Percentiles rank a stretch among this genome's conserved stretches.
These are phyloP conservation scores for Penicillium sp. DNA, from an alignment of 2,329 filamentous ascomycete species.

Conservation along the genomic window DNA sequence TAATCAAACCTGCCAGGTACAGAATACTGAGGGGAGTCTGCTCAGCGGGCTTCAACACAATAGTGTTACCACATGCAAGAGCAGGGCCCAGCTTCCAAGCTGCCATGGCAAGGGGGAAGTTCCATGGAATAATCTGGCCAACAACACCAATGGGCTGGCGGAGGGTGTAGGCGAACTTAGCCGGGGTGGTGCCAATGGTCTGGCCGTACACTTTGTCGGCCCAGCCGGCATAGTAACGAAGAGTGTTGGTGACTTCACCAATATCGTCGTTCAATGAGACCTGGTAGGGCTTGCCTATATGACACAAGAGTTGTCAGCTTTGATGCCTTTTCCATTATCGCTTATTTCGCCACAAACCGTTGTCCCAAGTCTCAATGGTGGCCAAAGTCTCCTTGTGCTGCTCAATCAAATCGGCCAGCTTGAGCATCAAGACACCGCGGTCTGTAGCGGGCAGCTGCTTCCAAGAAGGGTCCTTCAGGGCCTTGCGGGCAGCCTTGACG, in stretches of 20 bases:
- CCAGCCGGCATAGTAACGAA: slow-evolving; percentile 89
- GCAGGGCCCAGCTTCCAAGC: slow-evolving; percentile 29
- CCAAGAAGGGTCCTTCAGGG: slow-evolving; percentile 38
- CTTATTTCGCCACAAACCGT: slow-evolving; percentile 57
- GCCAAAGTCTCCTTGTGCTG: slow-evolving; percentile 63
- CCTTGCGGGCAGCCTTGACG: slow-evolving; percentile 37
- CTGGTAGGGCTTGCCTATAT: slow-evolving; percentile 44
- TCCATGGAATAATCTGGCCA: slow-evolving; percentile 88
- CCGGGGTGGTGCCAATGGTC: slow-evolving; percentile 60
- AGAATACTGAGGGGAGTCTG: slow-evolving; percentile 27
- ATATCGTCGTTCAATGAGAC: slow-evolving; percentile 67
- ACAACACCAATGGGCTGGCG: slow-evolving; percentile 79
- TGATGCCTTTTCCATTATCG: neutral
- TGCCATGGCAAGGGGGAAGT: slow-evolving; percentile 59
- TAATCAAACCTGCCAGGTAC: slow-evolving; percentile 23
- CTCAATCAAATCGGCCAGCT: slow-evolving; percentile 69
- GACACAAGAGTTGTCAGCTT: slow-evolving; percentile 6
- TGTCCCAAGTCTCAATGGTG: slow-evolving; percentile 76
- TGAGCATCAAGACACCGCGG: slow-evolving; percentile 66
- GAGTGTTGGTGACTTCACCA: slow-evolving; percentile 63
- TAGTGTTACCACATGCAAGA: slow-evolving; percentile 27
- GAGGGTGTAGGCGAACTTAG: slow-evolving; percentile 81
- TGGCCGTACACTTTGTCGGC: slow-evolving; percentile 90
- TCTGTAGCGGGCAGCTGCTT: slow-evolving; percentile 51
- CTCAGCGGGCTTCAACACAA: slow-evolving; percentile 27